Evolutionary conservation across 2,329 filamentous ascomycete genomes (phyloP).

Genomic region (Chaetomium sp.): DNA sequence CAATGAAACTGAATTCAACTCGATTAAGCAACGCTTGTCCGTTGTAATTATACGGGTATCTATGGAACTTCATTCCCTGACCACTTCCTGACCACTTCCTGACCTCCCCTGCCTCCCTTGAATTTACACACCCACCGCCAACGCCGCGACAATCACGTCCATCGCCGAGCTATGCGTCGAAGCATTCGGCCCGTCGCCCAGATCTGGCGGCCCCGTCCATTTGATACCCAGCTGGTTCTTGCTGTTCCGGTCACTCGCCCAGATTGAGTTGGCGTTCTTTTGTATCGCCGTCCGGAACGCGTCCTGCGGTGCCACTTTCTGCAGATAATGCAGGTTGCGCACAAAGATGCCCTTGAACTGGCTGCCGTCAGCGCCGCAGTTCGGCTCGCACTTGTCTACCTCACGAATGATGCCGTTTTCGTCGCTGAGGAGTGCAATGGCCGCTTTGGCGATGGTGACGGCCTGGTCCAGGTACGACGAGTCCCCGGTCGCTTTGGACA

Average conservation of each 20-base stretch:
- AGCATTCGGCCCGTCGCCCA: conserved; percentile 52
- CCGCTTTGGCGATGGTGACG: conserved; percentile 53
- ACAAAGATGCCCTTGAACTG: conserved; percentile 74
- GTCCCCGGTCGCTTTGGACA: conserved; percentile 49
- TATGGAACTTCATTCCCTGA: neutral
- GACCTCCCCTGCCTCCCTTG: neutral
- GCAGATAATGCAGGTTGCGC: conserved; percentile 61
- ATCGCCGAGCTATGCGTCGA: conserved; percentile 66
- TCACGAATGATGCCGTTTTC: conserved; percentile 55
- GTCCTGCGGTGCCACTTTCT: conserved; percentile 52
- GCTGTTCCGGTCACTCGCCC: conserved; percentile 57
- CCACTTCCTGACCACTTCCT: no score
- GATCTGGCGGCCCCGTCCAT: conserved; percentile 61
- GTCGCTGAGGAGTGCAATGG: conserved; percentile 48
- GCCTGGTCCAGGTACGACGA: conserved; percentile 45
- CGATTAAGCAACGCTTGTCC: neutral
- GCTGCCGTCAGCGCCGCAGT: conserved; percentile 53
- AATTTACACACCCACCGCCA: conserved; percentile 39
- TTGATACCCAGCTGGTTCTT: conserved; percentile 58
- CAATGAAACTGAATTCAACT: neutral
- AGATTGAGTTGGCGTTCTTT: conserved; percentile 66
- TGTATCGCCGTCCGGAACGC: conserved; percentile 58
- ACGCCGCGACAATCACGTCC: conserved; percentile 67
- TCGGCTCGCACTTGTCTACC: conserved; percentile 50
- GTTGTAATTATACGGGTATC: neutral